Conservation (phyloP, 73 alveolate species). For the Paramecium sonneborni region DNA sequence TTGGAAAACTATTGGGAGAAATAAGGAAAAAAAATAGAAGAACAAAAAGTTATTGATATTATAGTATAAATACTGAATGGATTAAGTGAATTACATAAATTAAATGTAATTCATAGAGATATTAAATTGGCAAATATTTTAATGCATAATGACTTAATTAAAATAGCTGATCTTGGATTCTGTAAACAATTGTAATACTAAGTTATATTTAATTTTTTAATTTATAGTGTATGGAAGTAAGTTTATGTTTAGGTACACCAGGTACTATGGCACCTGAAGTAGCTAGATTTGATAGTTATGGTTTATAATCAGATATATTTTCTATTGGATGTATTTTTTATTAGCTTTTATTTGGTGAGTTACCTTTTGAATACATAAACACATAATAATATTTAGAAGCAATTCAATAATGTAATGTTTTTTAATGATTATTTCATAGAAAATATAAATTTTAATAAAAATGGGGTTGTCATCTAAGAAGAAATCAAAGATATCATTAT, state of each 20-base stretch:
- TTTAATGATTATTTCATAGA: background rate
- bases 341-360: constrained; percentile 5
- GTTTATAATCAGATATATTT: constrained; percentile 33
- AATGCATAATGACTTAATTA: background rate
- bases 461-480: background rate
- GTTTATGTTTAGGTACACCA: background rate
- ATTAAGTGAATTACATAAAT: constrained; percentile 28
- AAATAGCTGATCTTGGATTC: constrained; percentile 45
- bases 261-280: constrained; percentile 58
- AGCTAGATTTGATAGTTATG: background rate
- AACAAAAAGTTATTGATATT: background rate
- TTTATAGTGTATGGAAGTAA: background rate
- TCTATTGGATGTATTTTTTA: constrained; percentile 29
- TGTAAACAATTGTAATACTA: background rate
- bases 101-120: constrained; percentile 19
- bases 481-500: background rate
- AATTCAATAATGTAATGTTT: background rate
- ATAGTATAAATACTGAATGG: background rate
- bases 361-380: background rate
- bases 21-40: background rate
- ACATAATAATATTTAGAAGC: background rate
- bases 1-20: background rate
- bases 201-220: background rate
- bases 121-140: constrained; percentile 31
- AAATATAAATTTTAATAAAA: background rate